Base-by-base conservation (phyloP, 177 flowering plant genomes). In the Telopea speciosissima region DNA sequence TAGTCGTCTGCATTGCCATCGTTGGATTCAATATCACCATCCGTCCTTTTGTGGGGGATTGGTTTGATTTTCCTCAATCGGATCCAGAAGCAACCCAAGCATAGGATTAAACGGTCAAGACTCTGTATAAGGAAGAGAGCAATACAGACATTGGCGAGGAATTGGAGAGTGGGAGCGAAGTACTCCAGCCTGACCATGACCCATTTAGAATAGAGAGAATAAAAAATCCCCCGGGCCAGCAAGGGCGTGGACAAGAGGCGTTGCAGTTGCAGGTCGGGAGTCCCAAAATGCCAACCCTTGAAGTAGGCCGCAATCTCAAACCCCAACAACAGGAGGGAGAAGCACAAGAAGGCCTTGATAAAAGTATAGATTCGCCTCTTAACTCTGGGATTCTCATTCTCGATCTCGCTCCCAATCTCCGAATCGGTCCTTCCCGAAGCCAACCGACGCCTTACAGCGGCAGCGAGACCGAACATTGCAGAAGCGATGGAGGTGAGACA, bases 11-110 rank as follows among this genome's bases (percentile, higher is more conserved):
- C 76, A 67, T 72, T 73, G 21, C 71, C 81, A 24, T 80, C 82
- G 7, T 81, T 81, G 21, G 85, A 73, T 73, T 89, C 91, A 25
- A 77, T 71, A 83, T 87, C 90, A 14, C 56, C 63, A 7, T 16
- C 58, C 17, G 25, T 71, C 24, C 69, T 73, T 23, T 82, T 81
- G 1, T 82, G 73, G 3, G 73, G 73, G 3, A 75, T 68, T 3
- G 93, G 90, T 67, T 84, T 85, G 72, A 89, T 88, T 79, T 85
- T 89, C 81, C 82, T 88, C 21, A 90, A 79, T 24, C 79, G 76
- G 81, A 94, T 89, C 90, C 92, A 94, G 76, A 94, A 88, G 63
- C 97, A 92, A 8, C 98, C 98, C 72, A 94, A 74, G 52, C 97
- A 92, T 16, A 92, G 80, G 68, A 89, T 63, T 4, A 94, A 74